Percentiles rank a stretch among this genome's conserved stretches.
phyloP scores from a whole-genome alignment of 495 filamentous ascomycete species.

The Staphylotrichum longicolle region DNA sequence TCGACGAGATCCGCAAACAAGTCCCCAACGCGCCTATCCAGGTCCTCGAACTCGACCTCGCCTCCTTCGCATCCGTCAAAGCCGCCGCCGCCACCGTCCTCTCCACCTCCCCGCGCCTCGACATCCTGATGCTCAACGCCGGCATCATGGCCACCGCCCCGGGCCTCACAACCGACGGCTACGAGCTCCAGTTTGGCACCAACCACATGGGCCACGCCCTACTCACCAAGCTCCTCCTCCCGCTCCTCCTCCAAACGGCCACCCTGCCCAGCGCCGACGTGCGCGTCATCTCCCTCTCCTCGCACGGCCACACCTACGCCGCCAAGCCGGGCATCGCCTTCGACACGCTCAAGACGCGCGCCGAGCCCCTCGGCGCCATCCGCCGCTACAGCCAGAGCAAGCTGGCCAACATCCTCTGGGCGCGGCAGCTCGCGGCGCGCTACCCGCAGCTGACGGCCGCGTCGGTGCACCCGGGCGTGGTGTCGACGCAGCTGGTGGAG shows the following conservation, averaged over 20 bases:
- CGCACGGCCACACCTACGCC: slow-evolving; percentile 37
- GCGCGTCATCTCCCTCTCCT: slow-evolving; percentile 43
- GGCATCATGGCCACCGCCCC: slow-evolving; percentile 61
- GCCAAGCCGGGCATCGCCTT: slow-evolving; percentile 41
- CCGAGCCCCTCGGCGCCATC: background rate
- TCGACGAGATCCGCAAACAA: slow-evolving; percentile 17
- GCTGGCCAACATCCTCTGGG: slow-evolving; percentile 68
- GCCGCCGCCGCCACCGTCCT: slow-evolving; percentile 28
- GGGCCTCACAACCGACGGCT: slow-evolving; percentile 59
- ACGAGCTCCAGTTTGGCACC: slow-evolving; percentile 68
- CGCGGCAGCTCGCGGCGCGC: slow-evolving; percentile 55
- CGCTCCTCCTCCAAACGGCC: slow-evolving; percentile 54
- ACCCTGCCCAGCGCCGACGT: slow-evolving; percentile 34
- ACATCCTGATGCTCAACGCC: slow-evolving; percentile 56
- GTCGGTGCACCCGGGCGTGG: slow-evolving; percentile 65
- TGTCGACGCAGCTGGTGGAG: slow-evolving; percentile 51
- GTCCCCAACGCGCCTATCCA: slow-evolving; percentile 24
- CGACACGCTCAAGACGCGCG: slow-evolving; percentile 36
- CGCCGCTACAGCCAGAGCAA: slow-evolving; percentile 63
- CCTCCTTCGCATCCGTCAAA: slow-evolving; percentile 33
- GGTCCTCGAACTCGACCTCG: slow-evolving; percentile 41
- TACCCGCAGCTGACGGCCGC: slow-evolving; percentile 53
- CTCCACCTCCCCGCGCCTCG: slow-evolving; percentile 35
- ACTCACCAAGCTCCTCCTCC: slow-evolving; percentile 61
- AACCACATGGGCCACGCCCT: slow-evolving; percentile 71